Conservation (phyloP, 140 eudicot species). For the Senecio squalidus region DNA sequence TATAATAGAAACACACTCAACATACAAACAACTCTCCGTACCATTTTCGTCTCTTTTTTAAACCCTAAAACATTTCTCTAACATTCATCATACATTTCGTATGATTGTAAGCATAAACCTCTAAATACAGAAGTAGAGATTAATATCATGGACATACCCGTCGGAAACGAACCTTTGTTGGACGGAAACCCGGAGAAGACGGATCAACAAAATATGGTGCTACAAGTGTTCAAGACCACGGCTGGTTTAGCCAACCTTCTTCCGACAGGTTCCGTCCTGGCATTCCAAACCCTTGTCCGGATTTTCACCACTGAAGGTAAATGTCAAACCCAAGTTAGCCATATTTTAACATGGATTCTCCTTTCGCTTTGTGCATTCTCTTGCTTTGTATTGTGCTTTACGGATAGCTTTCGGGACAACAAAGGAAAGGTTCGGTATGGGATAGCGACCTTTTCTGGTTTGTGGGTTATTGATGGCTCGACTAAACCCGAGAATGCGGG, state of each 20-base stretch:
- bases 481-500: conserved; percentile 21
- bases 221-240: conserved; percentile 56
- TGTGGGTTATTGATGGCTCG: conserved; percentile 72
- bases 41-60: conserved; percentile 12
- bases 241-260: conserved; percentile 69
- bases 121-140: conserved; percentile 3
- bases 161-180: conserved; percentile 31
- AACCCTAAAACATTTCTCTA: conserved; percentile 14
- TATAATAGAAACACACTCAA: conserved; percentile 22
- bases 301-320: conserved; percentile 59
- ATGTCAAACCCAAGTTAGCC: conserved; percentile 45
- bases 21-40: conserved; percentile 15
- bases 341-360: conserved; percentile 23
- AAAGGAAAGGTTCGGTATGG: conserved; percentile 76
- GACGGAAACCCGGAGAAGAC: conserved; percentile 37
- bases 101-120: not conserved
- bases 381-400: conserved; percentile 59
- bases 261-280: conserved; percentile 80
- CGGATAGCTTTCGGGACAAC: conserved; percentile 64
- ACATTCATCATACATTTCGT: not conserved
- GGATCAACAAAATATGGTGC: conserved; percentile 34
- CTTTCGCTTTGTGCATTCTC: conserved; percentile 40
- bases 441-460: conserved; percentile 60
- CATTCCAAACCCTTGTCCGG: conserved; percentile 58
- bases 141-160: conserved; percentile 18